Base-by-base conservation (phyloP, 2,329 filamentous ascomycete species). In the Pseudogymnoascus pannorum region DNA sequence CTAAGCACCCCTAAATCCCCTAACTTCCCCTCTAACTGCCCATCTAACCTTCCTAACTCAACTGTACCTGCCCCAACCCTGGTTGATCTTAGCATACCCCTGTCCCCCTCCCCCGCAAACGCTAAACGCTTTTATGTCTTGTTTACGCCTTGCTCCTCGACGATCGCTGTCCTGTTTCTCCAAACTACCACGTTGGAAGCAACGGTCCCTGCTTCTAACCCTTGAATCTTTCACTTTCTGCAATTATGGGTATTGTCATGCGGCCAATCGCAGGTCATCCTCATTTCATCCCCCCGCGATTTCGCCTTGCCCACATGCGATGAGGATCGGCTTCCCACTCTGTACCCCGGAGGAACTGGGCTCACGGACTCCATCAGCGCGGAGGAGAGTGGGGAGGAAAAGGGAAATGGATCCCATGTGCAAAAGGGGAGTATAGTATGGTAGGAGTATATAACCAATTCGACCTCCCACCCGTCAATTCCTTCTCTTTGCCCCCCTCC, bases 101-200 rank as follows among this genome's bases (percentile, higher is more conserved):
- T 14, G 24, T 20, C 14, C 24, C 24, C 18, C 5, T 11, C 26
- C 48, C 48, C 48, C 48, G 48, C 48, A 20, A 54, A 54, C 48
- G 48, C 48, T 54, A 54, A 31, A 7, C 48, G 48, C 48, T 54
- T 51, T 31, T 54, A 54, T 54, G 48, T 54, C 48, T 54, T 54
- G 48, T 31, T 54, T 54, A 18, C 48, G 11, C 48, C 48, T 29
- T 54, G n/a, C 14, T 9, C 9, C n/a, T n/a, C 26, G 24, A 11
- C 26, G 48, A 54, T 54, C 26, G 48, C 24, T 54, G 48, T 54
- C 26, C 8, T 54, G 9, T 29, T 54, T 54, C 48, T 18, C n/a
- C 48, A 54, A 42, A 54, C 48, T 18, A 18, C 26, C 7, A 31
- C 22, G 16, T 4, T 20, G 42, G 9, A 54, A 54, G 48, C 48